A percentile compares a stretch with the other conserved stretches of the same genome.
These are phyloP conservation scores for Lophiotrema nucula DNA, from an alignment of 495 filamentous ascomycete species.

Conservation along the genomic window DNA sequence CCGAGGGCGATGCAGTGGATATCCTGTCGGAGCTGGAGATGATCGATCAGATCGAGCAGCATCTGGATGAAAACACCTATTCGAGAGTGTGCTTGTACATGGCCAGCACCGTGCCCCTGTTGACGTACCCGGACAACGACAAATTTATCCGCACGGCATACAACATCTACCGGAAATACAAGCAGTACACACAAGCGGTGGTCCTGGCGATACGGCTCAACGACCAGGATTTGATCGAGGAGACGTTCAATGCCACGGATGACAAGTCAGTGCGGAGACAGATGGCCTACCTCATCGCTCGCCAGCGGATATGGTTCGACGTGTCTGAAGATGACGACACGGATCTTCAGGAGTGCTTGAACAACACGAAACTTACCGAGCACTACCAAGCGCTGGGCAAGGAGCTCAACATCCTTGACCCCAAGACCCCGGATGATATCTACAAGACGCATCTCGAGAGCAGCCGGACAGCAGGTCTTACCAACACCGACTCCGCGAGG, in stretches of 20 bases:
- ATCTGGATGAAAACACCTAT: slow-evolving; percentile 93
- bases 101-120: slow-evolving; percentile 96
- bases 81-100: slow-evolving; percentile 93
- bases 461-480: slow-evolving; percentile 83
- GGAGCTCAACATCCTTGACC: slow-evolving; percentile 94
- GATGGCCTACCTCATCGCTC: slow-evolving; percentile 87
- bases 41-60: slow-evolving; percentile 85
- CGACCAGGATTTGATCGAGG: slow-evolving; percentile 73
- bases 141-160: slow-evolving; percentile 89
- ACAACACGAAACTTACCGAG: slow-evolving; percentile 81
- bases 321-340: slow-evolving; percentile 63
- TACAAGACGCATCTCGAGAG: slow-evolving; percentile 99
- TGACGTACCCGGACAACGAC: slow-evolving; percentile 96
- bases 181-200: slow-evolving; percentile 88
- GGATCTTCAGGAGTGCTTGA: slow-evolving; percentile 75
- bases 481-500: slow-evolving; percentile 89
- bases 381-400: slow-evolving; percentile 93
- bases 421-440: slow-evolving; percentile 96
- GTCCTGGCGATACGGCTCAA: slow-evolving; percentile 92
- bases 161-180: slow-evolving; percentile 86
- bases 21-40: slow-evolving; percentile 95
- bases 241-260: slow-evolving; percentile 72
- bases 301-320: slow-evolving; percentile 86
- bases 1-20: slow-evolving; percentile 96
- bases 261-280: slow-evolving; percentile 87